Conservation (phyloP, 2,329 filamentous ascomycete species). For the Nigrograna mackinnonii region DNA sequence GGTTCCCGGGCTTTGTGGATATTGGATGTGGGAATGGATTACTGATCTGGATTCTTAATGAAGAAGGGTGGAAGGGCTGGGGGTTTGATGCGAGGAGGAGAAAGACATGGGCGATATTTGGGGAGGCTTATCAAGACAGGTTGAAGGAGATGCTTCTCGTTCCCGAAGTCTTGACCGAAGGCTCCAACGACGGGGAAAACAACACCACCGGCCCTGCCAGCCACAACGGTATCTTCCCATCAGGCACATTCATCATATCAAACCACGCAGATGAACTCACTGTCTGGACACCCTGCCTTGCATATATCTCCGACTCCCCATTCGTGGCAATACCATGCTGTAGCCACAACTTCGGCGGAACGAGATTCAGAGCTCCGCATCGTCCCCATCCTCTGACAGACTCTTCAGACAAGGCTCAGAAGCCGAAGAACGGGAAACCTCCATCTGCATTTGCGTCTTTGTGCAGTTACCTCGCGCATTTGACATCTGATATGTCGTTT, state of each 20-base stretch:
- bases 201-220: neutral
- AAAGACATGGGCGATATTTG: slow-evolving; percentile 83
- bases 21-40: slow-evolving; percentile 96
- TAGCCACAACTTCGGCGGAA: slow-evolving; percentile 82
- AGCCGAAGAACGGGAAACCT: slow-evolving; percentile 29
- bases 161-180: slow-evolving; percentile 49
- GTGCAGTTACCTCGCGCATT: slow-evolving; percentile 73
- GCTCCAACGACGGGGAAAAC: neutral
- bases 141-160: slow-evolving; percentile 65
- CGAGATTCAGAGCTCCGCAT: slow-evolving; percentile 66
- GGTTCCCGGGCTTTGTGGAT: slow-evolving; percentile 89
- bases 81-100: slow-evolving; percentile 88
- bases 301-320: slow-evolving; percentile 71
- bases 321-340: slow-evolving; percentile 97
- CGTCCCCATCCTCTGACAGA: too few relatives aligned
- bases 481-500: slow-evolving; percentile 76
- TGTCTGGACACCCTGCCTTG: slow-evolving; percentile 91
- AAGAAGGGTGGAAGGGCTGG: slow-evolving; percentile 83
- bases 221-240: slow-evolving; percentile 68
- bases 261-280: slow-evolving; percentile 98
- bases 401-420: too few relatives aligned
- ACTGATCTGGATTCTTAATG: slow-evolving; percentile 77
- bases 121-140: slow-evolving; percentile 48
- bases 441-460: slow-evolving; percentile 81
- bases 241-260: slow-evolving; percentile 86